Conservation (phyloP, 768 basidiomycete genomes). For the Trametes maxima region DNA sequence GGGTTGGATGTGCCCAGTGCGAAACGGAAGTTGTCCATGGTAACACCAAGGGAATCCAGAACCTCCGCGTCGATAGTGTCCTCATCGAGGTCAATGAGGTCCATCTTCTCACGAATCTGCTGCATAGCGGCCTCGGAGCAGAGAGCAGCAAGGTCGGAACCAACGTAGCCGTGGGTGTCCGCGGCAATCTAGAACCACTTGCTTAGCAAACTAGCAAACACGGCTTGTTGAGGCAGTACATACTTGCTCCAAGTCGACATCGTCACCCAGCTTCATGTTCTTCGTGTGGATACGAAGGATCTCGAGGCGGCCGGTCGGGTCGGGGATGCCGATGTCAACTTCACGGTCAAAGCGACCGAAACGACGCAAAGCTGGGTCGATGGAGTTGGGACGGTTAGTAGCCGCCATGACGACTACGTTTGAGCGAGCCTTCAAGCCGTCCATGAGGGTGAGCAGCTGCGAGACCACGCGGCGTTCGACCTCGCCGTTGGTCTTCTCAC, state of each 20-base stretch:
- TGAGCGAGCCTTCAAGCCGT: conserved; percentile 96
- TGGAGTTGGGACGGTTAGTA: conserved; percentile 98
- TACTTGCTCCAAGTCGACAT: conserved; percentile 96
- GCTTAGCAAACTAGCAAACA: conserved; percentile 11
- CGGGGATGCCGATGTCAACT: conserved; percentile 98
- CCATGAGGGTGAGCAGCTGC: conserved; percentile 98
- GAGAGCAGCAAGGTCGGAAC: conserved; percentile 95
- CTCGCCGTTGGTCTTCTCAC: conserved; percentile 99
- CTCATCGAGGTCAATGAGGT: conserved; percentile 91
- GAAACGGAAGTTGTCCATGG: conserved; percentile 99
- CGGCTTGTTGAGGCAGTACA: conserved; percentile 4
- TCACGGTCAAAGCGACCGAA: conserved; percentile 99
- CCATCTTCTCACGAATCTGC: conserved; percentile 99
- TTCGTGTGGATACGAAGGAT: conserved; percentile 99
- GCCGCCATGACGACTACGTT: conserved; percentile 99
- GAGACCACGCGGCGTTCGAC: conserved; percentile 99
- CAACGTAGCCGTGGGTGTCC: conserved; percentile 99
- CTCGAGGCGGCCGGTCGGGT: conserved; percentile 98
- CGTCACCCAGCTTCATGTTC: conserved; percentile 98
- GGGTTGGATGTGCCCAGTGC: conserved; percentile 97
- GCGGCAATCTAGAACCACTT: conserved; percentile 79
- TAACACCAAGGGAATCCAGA: conserved; percentile 97
- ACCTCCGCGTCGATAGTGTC: conserved; percentile 99
- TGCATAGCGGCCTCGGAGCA: conserved; percentile 99
- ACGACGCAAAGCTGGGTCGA: conserved; percentile 97